Percentiles rank a stretch among this genome's conserved stretches.
Evolutionary conservation across 768 basidiomycete species (phyloP).

Genomic region (Suillus spraguei): DNA sequence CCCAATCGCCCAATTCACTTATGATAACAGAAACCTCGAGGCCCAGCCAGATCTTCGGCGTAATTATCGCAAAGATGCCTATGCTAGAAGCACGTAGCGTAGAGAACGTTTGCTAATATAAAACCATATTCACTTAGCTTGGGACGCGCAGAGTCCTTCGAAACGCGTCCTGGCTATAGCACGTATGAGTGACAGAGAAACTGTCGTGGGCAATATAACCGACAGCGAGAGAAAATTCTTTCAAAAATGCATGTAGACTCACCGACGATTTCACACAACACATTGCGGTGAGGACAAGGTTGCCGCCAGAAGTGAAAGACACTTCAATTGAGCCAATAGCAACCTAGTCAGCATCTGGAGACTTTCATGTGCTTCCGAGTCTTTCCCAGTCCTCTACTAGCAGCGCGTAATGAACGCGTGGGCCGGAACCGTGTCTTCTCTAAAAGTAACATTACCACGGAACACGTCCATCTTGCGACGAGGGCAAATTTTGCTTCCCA

Average conservation of each 20-base stretch:
- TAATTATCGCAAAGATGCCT: neutral
- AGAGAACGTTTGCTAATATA: neutral
- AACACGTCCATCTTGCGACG: neutral
- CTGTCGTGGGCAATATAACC: constrained; percentile 12
- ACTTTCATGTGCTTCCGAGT: neutral
- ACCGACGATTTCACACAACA: constrained; percentile 11
- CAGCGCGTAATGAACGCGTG: constrained; percentile 5
- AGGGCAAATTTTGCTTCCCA: neutral
- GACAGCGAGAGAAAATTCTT: constrained; percentile 20
- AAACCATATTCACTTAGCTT: neutral
- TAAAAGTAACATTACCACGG: constrained; percentile 5
- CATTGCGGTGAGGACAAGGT: constrained; percentile 9
- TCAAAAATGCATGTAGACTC: constrained; percentile 16
- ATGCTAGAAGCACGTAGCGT: neutral
- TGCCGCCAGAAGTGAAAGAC: constrained; percentile 13
- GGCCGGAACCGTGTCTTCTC: constrained; percentile 10
- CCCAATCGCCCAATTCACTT: constrained; percentile 7
- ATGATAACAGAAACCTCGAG: constrained; percentile 1
- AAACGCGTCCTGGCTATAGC: neutral
- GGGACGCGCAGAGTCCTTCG: neutral
- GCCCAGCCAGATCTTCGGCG: neutral
- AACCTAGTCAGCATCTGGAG: neutral
- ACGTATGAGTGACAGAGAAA: neutral
- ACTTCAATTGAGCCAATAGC: constrained; percentile 7
- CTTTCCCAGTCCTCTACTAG: constrained; percentile 9